These are phyloP conservation scores for Globisporangium alternatum DNA, from an alignment of 352 stramenopile species.

Conservation along the genomic window DNA sequence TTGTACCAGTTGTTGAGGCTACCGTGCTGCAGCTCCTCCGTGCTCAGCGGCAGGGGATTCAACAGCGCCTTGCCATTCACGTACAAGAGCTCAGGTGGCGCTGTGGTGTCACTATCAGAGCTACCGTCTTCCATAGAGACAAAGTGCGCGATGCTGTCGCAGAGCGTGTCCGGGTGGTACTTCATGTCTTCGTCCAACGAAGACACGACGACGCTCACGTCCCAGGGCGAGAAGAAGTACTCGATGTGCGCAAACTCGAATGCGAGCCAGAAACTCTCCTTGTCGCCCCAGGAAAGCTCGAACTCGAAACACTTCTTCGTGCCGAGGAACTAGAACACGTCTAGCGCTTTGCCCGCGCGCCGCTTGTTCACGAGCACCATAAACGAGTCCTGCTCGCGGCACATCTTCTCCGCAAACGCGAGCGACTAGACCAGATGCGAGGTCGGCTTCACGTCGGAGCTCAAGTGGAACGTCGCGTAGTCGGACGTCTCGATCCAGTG, in stretches of 20 bases:
- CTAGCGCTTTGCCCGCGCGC: conserved; percentile 31
- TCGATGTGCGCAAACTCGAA: conserved; percentile 42
- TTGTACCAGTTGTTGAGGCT: conserved; percentile 43
- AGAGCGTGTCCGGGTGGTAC: conserved; percentile 46
- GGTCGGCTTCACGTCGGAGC: conserved; percentile 20
- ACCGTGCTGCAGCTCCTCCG: conserved; percentile 20
- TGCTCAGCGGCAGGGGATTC: conserved; percentile 25
- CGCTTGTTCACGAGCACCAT: conserved; percentile 50
- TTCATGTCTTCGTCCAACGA: conserved; percentile 44
- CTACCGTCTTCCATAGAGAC: conserved; percentile 24
- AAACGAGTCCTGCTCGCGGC: conserved; percentile 64
- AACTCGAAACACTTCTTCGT: conserved; percentile 35
- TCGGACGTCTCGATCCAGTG: conserved; percentile 50
- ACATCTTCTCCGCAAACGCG: conserved; percentile 39
- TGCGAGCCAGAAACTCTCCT: conserved; percentile 66
- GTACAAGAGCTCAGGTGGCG: conserved; percentile 5
- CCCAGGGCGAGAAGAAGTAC: conserved; percentile 65
- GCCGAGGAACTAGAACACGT: conserved; percentile 43
- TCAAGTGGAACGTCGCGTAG: conserved; percentile 44
- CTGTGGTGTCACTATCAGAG: too few species aligned
- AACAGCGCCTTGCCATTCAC: conserved; percentile 32
- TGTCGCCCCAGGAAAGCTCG: conserved; percentile 60
- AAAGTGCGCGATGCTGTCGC: conserved; percentile 56
- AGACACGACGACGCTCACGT: conserved; percentile 40
- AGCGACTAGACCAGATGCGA: conserved; percentile 40